Evolutionary conservation across 768 basidiomycete genomes (phyloP).

Genomic region (Pleurotus eryngii): DNA sequence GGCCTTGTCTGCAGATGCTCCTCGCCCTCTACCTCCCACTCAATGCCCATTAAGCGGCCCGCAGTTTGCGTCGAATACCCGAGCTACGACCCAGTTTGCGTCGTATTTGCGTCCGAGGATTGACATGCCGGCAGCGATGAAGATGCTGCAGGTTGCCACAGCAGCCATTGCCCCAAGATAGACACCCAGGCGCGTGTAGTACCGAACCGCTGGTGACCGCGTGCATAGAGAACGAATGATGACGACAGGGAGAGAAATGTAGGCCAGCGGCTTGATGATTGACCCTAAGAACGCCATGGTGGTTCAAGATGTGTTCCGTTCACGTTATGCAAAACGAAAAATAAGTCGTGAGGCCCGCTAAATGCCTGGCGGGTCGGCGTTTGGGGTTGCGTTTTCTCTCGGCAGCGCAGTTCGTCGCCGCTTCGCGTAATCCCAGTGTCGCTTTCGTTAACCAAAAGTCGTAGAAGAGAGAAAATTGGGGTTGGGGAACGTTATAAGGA

Average conservation of each 20-base stretch:
- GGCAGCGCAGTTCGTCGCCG: background rate
- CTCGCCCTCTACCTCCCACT: conserved; percentile 79
- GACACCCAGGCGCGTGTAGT: conserved; percentile 69
- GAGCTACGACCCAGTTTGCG: conserved; percentile 79
- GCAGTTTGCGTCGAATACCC: conserved; percentile 74
- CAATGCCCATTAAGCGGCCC: conserved; percentile 59
- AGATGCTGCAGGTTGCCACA: conserved; percentile 69
- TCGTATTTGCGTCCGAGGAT: conserved; percentile 70
- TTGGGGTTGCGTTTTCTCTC: background rate
- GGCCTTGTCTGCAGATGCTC: conserved; percentile 75
- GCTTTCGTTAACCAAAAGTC: background rate
- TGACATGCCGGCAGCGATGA: conserved; percentile 64
- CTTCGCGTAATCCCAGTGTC: background rate
- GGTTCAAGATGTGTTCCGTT: background rate
- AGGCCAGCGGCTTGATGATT: conserved; percentile 70
- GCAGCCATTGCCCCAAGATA: conserved; percentile 72
- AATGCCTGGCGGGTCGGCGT: background rate
- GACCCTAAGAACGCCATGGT: conserved; percentile 62
- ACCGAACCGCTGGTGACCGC: conserved; percentile 54
- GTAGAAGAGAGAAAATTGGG: background rate
- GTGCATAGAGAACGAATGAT: conserved; percentile 58
- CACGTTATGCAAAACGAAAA: background rate
- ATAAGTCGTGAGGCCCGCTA: background rate
- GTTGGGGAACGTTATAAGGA: background rate
- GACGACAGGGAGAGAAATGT: conserved; percentile 70